A percentile compares a stretch with the other conserved stretches of the same genome.
phyloP scores from a whole-genome alignment of 2,329 filamentous ascomycete genomes.

The Stagonosporopsis cucurbitacearum region DNA sequence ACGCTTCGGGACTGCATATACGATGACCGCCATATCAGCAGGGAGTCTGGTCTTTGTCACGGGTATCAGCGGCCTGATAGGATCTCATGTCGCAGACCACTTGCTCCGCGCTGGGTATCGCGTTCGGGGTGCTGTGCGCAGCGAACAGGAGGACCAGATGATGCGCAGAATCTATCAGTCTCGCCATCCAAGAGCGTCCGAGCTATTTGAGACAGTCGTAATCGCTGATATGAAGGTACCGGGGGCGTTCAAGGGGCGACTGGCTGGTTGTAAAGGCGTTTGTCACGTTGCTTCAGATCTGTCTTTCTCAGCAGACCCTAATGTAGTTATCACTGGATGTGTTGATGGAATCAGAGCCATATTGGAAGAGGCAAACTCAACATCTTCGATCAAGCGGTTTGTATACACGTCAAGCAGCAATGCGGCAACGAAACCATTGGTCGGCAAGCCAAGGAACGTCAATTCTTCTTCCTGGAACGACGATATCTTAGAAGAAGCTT shows the following conservation, averaged over 20 bases:
- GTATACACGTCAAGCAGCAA: conserved; percentile 13
- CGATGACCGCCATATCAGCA: conserved; percentile 14
- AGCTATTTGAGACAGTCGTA: neutral
- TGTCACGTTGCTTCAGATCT: conserved; percentile 4
- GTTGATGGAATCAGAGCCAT: neutral
- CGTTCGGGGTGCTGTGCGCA: conserved; percentile 41
- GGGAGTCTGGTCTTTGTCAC: conserved; percentile 40
- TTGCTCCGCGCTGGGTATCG: conserved; percentile 38
- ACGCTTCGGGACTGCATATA: neutral
- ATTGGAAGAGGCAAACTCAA: neutral
- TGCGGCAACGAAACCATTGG: conserved; percentile 6
- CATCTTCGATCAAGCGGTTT: conserved; percentile 2
- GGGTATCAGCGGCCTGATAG: conserved; percentile 43
- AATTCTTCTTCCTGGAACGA: conserved; percentile 3
- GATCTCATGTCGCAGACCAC: conserved; percentile 40
- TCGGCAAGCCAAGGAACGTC: neutral
- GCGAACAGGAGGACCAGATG: conserved; percentile 7
- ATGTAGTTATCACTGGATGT: conserved; percentile 9
- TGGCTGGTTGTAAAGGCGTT: conserved; percentile 4
- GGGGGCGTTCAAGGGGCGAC: neutral
- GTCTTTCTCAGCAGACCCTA: conserved; percentile 1
- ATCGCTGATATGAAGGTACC: conserved; percentile 4
- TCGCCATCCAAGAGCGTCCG: neutral
- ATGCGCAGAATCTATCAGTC: conserved; percentile 5
- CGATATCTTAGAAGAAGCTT: conserved; percentile 23